A percentile compares a stretch with the other conserved stretches of the same genome.
These are phyloP conservation scores for Sugiyamaella castrensis DNA, from an alignment of 1,139 yeast genomes.

Conservation along the genomic window DNA sequence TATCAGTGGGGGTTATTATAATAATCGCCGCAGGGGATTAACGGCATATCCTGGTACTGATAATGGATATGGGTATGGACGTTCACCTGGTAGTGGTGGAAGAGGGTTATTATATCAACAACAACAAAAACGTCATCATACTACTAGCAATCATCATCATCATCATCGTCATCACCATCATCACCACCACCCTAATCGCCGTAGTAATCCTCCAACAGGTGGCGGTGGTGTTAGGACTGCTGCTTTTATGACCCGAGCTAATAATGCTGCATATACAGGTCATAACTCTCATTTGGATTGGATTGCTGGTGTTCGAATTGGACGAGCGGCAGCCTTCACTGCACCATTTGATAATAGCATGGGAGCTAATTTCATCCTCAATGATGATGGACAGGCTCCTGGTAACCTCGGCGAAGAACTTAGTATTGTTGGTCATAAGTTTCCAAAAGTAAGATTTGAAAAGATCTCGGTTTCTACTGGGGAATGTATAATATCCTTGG, in stretches of 20 bases:
- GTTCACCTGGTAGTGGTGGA: slow-evolving; percentile 12
- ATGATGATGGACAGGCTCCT: slow-evolving; percentile 47
- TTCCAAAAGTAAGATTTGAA: slow-evolving; percentile 83
- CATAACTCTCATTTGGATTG: slow-evolving; percentile 73
- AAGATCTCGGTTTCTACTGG: slow-evolving; percentile 87
- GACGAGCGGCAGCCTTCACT: slow-evolving; percentile 46
- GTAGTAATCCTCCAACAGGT: not conserved
- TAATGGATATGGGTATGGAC: slow-evolving; percentile 2
- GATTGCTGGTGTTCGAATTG: slow-evolving; percentile 89
- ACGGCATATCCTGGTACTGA: not conserved
- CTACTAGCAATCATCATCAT: not conserved
- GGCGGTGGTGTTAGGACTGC: not conserved
- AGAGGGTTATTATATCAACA: not conserved
- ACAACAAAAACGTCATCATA: not conserved
- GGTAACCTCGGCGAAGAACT: slow-evolving; percentile 88
- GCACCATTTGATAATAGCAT: slow-evolving; percentile 30
- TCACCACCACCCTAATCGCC: not conserved
- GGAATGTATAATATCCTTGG: slow-evolving; percentile 64
- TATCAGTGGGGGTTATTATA: slow-evolving; percentile 17
- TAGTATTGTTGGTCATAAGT: slow-evolving; percentile 82
- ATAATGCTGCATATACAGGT: not conserved
- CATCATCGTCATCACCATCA: slow-evolving; percentile 4
- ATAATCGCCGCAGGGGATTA: slow-evolving; percentile 2
- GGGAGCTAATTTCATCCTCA: slow-evolving; percentile 25
- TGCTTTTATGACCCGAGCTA: slow-evolving; percentile 11